Percentiles rank a stretch among this genome's conserved stretches.
Evolutionary conservation across 2,329 filamentous ascomycete species (phyloP).

Genomic region (Beauveria pseudobassiana): DNA sequence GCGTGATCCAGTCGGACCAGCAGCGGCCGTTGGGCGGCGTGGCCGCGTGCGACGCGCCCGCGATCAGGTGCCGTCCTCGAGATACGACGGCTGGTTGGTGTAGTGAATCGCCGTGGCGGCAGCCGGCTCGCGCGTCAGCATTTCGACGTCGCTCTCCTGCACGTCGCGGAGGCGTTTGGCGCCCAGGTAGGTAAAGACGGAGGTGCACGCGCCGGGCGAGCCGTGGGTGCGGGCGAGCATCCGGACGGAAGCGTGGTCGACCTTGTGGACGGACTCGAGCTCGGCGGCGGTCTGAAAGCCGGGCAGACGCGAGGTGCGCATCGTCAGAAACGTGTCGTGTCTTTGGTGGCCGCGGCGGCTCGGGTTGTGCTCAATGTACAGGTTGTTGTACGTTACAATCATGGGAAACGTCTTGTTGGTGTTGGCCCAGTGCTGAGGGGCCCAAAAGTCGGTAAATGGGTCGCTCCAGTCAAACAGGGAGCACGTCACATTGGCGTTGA

Average conservation of each 20-base stretch:
- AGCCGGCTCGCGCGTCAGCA: constrained; percentile 38
- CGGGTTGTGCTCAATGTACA: constrained; percentile 36
- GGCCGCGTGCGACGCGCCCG: constrained; percentile 35
- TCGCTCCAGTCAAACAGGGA: constrained; percentile 25
- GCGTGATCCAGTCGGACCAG: constrained; percentile 48
- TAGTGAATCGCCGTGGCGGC: constrained; percentile 36
- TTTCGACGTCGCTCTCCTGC: constrained; percentile 44
- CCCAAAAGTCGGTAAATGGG: constrained; percentile 28
- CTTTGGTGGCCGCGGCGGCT: constrained; percentile 11
- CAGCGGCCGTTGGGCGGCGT: constrained; percentile 33
- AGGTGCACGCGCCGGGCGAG: constrained; percentile 38
- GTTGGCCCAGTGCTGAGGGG: constrained; percentile 31
- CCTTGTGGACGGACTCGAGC: constrained; percentile 30
- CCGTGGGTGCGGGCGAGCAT: constrained; percentile 42
- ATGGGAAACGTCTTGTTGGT: constrained; percentile 26
- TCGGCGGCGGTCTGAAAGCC: constrained; percentile 39
- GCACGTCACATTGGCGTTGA: constrained; percentile 26
- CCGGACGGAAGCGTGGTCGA: constrained; percentile 29
- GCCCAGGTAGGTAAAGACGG: constrained; percentile 43
- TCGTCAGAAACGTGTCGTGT: constrained; percentile 35
- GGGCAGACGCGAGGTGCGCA: constrained; percentile 35
- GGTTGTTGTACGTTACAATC: constrained; percentile 31
- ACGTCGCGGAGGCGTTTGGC: constrained; percentile 26
- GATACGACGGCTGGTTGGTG: constrained; percentile 51
- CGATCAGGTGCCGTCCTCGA: constrained; percentile 34